Conservation (phyloP, 768 basidiomycete species). For the Pisolithus marmoratus region DNA sequence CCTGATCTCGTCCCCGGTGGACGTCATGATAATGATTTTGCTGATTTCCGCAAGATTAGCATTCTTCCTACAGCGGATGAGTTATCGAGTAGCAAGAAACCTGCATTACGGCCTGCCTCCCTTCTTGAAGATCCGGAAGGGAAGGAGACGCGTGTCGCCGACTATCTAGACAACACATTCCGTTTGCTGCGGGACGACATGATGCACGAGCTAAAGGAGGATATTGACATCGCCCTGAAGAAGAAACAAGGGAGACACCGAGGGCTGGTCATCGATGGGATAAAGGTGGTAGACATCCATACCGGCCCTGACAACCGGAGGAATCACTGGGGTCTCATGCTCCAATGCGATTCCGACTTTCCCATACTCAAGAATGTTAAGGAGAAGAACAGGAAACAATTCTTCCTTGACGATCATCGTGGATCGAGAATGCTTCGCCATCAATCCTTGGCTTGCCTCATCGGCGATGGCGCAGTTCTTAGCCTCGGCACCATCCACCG, state of each 20-base stretch:
- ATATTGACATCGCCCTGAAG: slow-evolving; percentile 37
- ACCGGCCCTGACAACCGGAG: slow-evolving; percentile 21
- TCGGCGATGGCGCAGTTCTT: slow-evolving; percentile 42
- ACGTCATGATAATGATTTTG: slow-evolving; percentile 65
- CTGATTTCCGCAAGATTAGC: slow-evolving; percentile 53
- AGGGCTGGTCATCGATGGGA: slow-evolving; percentile 33
- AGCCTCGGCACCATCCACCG: slow-evolving; percentile 50
- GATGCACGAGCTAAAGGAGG: slow-evolving; percentile 52
- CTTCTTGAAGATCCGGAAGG: slow-evolving; percentile 40
- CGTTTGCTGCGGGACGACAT: slow-evolving; percentile 61
- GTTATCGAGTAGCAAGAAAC: slow-evolving; percentile 34
- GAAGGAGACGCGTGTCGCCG: slow-evolving; percentile 32
- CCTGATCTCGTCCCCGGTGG: slow-evolving; percentile 44
- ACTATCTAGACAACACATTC: slow-evolving; percentile 63
- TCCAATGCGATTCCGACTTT: slow-evolving; percentile 33
- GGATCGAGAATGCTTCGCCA: slow-evolving; percentile 41
- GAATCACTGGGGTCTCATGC: slow-evolving; percentile 37
- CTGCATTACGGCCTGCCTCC: slow-evolving; percentile 45
- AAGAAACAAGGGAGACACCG: slow-evolving; percentile 37
- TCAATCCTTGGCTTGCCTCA: slow-evolving; percentile 48
- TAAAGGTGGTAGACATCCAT: slow-evolving; percentile 33
- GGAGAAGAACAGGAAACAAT: slow-evolving; percentile 32
- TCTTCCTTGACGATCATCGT: slow-evolving; percentile 32
- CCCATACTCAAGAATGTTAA: slow-evolving; percentile 29
- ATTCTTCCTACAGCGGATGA: slow-evolving; percentile 63